Evolutionary conservation across 345 rosid species (phyloP), one percentile per base, ranked within the genome.

Genomic region (Aquilaria sinensis): DNA sequence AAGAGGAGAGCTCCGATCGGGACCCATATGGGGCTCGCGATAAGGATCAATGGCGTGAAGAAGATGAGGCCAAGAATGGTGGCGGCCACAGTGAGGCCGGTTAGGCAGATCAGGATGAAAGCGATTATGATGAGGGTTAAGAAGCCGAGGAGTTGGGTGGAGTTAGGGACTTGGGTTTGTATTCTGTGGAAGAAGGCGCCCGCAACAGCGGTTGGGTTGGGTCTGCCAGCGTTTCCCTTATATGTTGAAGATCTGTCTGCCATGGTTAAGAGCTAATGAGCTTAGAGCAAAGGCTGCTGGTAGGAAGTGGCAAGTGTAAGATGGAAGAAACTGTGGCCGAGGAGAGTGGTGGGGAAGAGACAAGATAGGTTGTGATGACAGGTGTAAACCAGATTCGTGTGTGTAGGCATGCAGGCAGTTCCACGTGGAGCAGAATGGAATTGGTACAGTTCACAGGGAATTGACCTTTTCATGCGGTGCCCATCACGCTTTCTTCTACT

Each of bases 11-110:
- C 12, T 58, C 60, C 78, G 0, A 75, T 51, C 0, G 99, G 92
- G 23, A 90, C 49, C 91, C 98, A 93, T 11, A 88, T 69, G 16
- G 97, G 97, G 81, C 94, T 83, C 9, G 84, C 72, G 53, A 93
- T 4, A 46, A 93, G 60, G 56, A 87, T 71, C 66, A 90, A 23
- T 6, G 97, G 96, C 54, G 86, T 57, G 46, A 82, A 70, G 67
- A 83, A 66, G 62, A 88, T 72, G 30, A 93, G 64, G 37, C 79
- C 85, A 10, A 85, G 63, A 57, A 81, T 58, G 46, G 65, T 32
- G 3, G 70, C 79, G 0, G 90, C 78, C 60, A 74, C 65, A 14
- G 90, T 81, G 62, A 83, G 32, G 29, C 96, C 96, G 2, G 86
- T 67, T 63, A 93, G 86, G 61, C 81, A 67, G 64, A 93, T 87